Percentiles rank a stretch among this genome's conserved stretches.
Conservation (phyloP, 352 stramenopile genomes). For the Pilasporangium apinafurcum region DNA sequence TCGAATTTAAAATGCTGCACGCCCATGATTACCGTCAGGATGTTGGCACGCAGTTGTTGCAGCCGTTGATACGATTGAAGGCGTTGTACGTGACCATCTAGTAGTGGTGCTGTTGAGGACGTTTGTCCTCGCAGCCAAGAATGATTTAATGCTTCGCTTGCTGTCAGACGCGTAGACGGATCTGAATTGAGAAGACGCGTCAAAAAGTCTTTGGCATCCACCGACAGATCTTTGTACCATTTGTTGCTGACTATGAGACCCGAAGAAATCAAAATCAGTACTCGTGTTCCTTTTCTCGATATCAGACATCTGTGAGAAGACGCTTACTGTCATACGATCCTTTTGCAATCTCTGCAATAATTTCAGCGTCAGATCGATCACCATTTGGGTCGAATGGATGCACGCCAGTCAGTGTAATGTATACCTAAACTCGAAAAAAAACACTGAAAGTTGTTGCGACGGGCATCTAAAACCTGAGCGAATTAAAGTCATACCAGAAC, state of each 20-base stretch:
- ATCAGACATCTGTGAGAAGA: no score
- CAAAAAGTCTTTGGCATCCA: conserved; percentile 58
- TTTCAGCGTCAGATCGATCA: conserved; percentile 64
- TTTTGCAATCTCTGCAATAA: conserved; percentile 46
- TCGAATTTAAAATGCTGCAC: conserved; percentile 54
- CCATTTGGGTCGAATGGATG: conserved; percentile 73
- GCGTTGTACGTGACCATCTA: conserved; percentile 37
- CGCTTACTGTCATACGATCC: conserved; percentile 52
- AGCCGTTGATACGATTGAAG: conserved; percentile 61
- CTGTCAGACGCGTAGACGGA: conserved; percentile 42
- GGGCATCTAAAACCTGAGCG: no score
- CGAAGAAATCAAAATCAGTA: no score
- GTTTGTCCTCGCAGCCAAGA: conserved; percentile 50
- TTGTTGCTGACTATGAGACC: conserved; percentile 42
- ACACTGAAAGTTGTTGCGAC: neutral
- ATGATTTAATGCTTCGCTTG: conserved; percentile 46
- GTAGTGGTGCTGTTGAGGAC: conserved; percentile 31
- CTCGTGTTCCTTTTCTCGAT: no score
- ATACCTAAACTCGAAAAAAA: no score
- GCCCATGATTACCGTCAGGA: conserved; percentile 66
- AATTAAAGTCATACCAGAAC: conserved; percentile 51
- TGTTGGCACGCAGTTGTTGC: conserved; percentile 69
- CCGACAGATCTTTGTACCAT: conserved; percentile 56
- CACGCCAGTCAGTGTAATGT: conserved; percentile 71
- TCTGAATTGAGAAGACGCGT: conserved; percentile 39